Evolutionary conservation across 208 protist species (phyloP), one percentile per base, ranked within the genome.

Genomic region (Leptomonas pyrrhocoris): DNA sequence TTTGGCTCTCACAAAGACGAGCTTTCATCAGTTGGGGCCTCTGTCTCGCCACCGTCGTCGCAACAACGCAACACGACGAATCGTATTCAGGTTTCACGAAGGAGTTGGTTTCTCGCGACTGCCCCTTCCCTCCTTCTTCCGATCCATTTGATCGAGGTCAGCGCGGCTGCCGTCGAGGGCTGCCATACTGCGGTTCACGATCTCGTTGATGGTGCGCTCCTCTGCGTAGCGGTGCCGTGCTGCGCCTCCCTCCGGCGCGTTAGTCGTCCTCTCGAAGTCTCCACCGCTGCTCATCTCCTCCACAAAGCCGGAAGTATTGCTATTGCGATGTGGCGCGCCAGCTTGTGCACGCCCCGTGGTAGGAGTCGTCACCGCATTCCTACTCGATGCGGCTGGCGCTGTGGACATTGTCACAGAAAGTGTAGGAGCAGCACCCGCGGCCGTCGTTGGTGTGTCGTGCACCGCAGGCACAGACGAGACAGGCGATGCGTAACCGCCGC

Each of bases 141-240:
- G 27, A 34, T 55, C 46, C 23, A 38, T 30, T 5, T 63, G 28
- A 50, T 66, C 48, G 12, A 46, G 27, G 21, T 66, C 60, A 9
- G 19, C 27, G 40, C 70, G 54, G 19, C 45, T 56, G 16, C 50
- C 45, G 2, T 71, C 74, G 31, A 86, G 30, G 21, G 81, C 77
- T n/a, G 70, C 70, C 59, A 86, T 73, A 51, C 77, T 83, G 2
- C 54, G 51, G 7, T 53, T 72, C 8, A 86, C 68, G 36, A 86
- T 81, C 48, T 83, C 81, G 23, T 76, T 76, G 8, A 86, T 48
- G 21, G 70, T 76, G 40, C 69, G 69, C 64, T 82, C 81, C 40
- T 61, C 62, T 2, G 49, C 48, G 63, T 57, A 63, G 31, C 11
- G 40, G 9, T 13, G 56, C 31, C 48, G 34, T 46, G 30, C 58